Conservation (phyloP, 2,329 filamentous ascomycete species). For the Cladophialophora immunda region DNA sequence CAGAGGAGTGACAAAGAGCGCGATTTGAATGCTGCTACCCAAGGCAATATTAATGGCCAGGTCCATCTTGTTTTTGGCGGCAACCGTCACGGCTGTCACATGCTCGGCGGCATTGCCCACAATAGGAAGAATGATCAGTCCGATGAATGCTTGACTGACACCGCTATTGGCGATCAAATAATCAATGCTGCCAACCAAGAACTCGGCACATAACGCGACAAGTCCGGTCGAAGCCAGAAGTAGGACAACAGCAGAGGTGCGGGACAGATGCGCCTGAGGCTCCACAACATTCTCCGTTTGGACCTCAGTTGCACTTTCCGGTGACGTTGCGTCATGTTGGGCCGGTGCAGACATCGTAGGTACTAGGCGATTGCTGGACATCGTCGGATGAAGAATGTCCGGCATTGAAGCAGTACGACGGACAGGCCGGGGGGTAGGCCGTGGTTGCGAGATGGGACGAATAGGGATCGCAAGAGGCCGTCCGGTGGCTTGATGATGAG, state of each 20-base stretch:
- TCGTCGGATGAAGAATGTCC: conserved; percentile 65
- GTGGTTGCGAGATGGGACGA: conserved; percentile 42
- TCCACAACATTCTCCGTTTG: conserved; percentile 42
- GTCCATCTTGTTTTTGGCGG: conserved; percentile 80
- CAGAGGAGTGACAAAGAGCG: conserved; percentile 74
- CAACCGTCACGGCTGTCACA: conserved; percentile 74
- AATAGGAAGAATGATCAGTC: conserved; percentile 75
- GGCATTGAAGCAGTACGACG: conserved; percentile 79
- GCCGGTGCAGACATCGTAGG: conserved; percentile 52
- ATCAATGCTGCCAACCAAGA: conserved; percentile 73
- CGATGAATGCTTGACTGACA: conserved; percentile 73
- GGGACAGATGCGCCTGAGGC: conserved; percentile 45
- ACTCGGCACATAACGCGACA: conserved; percentile 74
- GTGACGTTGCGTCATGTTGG: conserved; percentile 53
- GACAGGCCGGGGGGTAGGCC: conserved; percentile 52
- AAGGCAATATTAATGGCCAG: conserved; percentile 76
- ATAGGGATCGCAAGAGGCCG: conserved; percentile 38
- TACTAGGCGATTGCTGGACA: conserved; percentile 22
- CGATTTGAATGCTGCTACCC: conserved; percentile 75
- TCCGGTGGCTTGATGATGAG: conserved; percentile 38
- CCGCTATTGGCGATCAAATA: conserved; percentile 65
- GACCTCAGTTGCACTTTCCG: conserved; percentile 40
- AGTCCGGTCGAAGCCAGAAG: conserved; percentile 71
- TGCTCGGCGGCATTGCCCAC: conserved; percentile 79
- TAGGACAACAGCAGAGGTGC: conserved; percentile 64